Evolutionary conservation across 768 basidiomycete species (phyloP).

Genomic region (Hypholoma fasciculare): DNA sequence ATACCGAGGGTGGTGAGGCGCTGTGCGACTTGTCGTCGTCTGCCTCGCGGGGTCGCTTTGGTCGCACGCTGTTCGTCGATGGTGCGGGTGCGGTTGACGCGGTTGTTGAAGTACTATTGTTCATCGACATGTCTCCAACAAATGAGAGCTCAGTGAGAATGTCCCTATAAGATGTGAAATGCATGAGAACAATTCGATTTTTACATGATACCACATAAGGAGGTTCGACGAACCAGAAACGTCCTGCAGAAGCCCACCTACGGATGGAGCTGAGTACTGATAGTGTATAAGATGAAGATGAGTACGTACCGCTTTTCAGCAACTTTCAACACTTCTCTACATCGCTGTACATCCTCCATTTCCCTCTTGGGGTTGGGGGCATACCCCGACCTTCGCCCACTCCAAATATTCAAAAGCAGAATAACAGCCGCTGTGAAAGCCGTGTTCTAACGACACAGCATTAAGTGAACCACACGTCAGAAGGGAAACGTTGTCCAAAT

Average conservation of each 20-base stretch:
- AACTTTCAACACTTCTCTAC: slow-evolving; percentile 49
- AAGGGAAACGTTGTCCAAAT: neutral
- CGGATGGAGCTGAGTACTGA: neutral
- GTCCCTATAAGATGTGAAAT: slow-evolving; percentile 24
- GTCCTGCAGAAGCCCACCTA: slow-evolving; percentile 44
- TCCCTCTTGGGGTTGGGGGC: slow-evolving; percentile 49
- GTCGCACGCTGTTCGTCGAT: neutral
- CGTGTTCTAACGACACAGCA: slow-evolving; percentile 24
- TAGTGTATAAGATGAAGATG: neutral
- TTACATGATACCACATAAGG: neutral
- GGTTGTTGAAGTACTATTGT: slow-evolving; percentile 1
- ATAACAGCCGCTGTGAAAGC: slow-evolving; percentile 48
- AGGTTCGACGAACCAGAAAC: slow-evolving; percentile 31
- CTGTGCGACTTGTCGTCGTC: slow-evolving; percentile 7
- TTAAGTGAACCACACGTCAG: neutral
- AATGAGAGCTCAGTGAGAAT: slow-evolving; percentile 36
- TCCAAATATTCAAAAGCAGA: slow-evolving; percentile 69
- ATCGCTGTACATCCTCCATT: slow-evolving; percentile 60
- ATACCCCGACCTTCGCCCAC: slow-evolving; percentile 47
- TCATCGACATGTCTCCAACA: slow-evolving; percentile 31
- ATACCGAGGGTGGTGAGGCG: slow-evolving; percentile 10
- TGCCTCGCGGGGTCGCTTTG: slow-evolving; percentile 18
- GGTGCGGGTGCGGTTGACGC: neutral
- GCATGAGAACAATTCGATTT: neutral
- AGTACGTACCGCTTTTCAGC: slow-evolving; percentile 38